Evolutionary conservation across 345 rosid genomes (phyloP).

Genomic region (Lepidium aucheri): DNA sequence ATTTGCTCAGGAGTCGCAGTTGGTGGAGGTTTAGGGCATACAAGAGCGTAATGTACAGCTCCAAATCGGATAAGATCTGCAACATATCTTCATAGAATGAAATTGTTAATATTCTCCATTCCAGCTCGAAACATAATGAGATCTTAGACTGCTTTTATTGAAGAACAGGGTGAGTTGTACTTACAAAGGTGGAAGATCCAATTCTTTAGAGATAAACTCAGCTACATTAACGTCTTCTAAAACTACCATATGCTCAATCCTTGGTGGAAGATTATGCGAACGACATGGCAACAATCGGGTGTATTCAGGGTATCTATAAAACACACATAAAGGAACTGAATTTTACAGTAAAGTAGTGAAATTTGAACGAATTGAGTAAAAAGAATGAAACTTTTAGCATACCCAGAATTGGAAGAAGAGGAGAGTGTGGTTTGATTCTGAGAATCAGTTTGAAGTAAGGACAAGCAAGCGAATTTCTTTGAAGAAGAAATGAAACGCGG

Average conservation of each 20-base stretch:
- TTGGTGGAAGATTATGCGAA: slow-evolving; percentile 42
- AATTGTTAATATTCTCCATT: slow-evolving; percentile 21
- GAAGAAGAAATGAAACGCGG: slow-evolving; percentile 14
- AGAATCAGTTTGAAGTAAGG: slow-evolving; percentile 29
- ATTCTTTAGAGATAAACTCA: slow-evolving; percentile 49
- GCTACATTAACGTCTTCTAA: slow-evolving; percentile 51
- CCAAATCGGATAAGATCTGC: slow-evolving; percentile 94
- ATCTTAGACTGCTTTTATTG: neutral
- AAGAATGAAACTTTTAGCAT: slow-evolving; percentile 15
- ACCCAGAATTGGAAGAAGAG: slow-evolving; percentile 40
- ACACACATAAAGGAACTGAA: neutral
- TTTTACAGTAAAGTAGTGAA: neutral
- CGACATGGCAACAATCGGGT: slow-evolving; percentile 77
- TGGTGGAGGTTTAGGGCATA: slow-evolving; percentile 84
- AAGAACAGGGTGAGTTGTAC: slow-evolving; percentile 20
- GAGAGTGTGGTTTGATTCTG: slow-evolving; percentile 17
- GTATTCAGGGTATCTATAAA: slow-evolving; percentile 50
- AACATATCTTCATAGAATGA: slow-evolving; percentile 80
- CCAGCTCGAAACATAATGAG: neutral
- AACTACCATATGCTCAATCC: slow-evolving; percentile 83
- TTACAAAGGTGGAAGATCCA: slow-evolving; percentile 84
- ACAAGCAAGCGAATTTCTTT: slow-evolving; percentile 28
- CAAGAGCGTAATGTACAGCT: slow-evolving; percentile 86
- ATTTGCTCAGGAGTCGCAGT: slow-evolving; percentile 71
- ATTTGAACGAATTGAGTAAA: neutral